phyloP scores from a whole-genome alignment of 2,329 filamentous ascomycete genomes.

The Alternaria ethzedia region DNA sequence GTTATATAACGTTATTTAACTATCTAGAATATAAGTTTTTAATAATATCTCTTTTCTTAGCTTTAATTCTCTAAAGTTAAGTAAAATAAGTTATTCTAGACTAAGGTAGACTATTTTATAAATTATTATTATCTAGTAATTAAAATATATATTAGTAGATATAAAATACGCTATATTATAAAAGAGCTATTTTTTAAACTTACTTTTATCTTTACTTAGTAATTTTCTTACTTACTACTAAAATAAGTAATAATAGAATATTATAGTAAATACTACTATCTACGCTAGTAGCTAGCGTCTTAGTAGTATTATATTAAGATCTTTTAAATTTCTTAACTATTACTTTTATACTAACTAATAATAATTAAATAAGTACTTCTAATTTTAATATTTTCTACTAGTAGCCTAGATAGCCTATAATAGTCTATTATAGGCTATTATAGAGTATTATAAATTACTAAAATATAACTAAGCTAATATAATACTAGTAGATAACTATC shows the following conservation, averaged over 20 bases:
- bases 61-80: no score
- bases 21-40: no score
- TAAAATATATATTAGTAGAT: no score
- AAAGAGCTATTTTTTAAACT: background rate
- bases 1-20: no score
- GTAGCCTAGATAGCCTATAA: background rate
- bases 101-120: no score
- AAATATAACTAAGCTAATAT: background rate
- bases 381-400: background rate
- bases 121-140: no score
- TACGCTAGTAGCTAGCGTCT: background rate
- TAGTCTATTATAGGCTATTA: background rate
- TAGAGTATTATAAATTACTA: background rate
- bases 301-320: background rate
- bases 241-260: background rate
- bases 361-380: background rate
- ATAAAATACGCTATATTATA: background rate
- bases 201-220: background rate
- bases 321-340: background rate
- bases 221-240: background rate
- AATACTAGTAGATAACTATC: background rate
- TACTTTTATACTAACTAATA: background rate
- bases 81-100: no score
- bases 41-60: no score
- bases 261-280: background rate